phyloP scores from a whole-genome alignment of 1,139 yeast genomes.

The Magnusiomyces tetraspermus region DNA sequence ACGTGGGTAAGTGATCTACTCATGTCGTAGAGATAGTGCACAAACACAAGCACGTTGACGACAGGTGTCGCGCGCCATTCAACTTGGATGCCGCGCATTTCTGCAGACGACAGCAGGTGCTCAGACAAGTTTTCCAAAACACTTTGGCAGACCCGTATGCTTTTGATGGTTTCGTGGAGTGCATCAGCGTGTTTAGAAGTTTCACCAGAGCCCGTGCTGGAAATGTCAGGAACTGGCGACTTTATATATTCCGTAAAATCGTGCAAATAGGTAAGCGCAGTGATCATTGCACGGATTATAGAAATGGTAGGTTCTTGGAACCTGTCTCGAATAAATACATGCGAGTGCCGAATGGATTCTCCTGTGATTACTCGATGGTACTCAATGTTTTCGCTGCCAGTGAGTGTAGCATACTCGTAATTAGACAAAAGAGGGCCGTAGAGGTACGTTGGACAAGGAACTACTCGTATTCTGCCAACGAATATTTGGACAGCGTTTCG shows the following conservation, averaged over 20 bases:
- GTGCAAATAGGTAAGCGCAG: constrained; percentile 3
- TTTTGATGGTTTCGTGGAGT: background rate
- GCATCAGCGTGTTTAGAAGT: background rate
- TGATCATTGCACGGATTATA: constrained; percentile 3
- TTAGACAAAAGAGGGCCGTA: constrained; percentile 2
- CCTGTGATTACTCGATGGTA: background rate
- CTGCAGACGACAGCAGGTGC: background rate
- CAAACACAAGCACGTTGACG: constrained; percentile 10
- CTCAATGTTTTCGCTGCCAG: background rate
- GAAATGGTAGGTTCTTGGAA: constrained; percentile 1
- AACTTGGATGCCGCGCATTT: background rate
- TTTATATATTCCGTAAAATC: constrained; percentile 6
- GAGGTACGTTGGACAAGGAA: constrained; percentile 30
- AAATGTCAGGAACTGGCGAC: constrained; percentile 8
- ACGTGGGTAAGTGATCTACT: constrained; percentile 13
- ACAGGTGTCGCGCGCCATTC: constrained; percentile 5
- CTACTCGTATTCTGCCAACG: constrained; percentile 35
- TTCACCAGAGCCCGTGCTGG: background rate
- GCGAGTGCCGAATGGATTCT: background rate
- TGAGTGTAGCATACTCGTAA: background rate
- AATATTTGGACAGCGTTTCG: constrained; percentile 37
- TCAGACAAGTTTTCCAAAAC: background rate
- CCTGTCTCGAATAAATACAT: background rate
- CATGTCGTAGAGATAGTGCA: constrained; percentile 16
- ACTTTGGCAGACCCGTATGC: background rate